These are phyloP conservation scores for Microcera coccophila DNA, from an alignment of 2,329 filamentous ascomycete genomes.

Conservation along the genomic window DNA sequence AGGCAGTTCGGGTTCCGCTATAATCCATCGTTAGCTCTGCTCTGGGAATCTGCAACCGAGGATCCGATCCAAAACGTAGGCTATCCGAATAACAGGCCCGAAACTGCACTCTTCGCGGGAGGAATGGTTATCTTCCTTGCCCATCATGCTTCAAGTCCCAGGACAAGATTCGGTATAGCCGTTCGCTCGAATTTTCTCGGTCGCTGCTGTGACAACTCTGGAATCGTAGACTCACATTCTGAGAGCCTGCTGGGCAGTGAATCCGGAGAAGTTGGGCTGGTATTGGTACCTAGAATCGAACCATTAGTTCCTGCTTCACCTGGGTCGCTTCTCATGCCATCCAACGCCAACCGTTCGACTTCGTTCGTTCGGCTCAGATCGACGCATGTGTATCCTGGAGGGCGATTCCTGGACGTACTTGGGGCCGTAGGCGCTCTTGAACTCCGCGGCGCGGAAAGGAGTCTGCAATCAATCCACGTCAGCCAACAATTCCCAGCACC, in stretches of 20 bases:
- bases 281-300: conserved; percentile 50
- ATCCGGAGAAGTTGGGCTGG: conserved; percentile 53
- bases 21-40: conserved; percentile 14
- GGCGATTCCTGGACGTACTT: conserved; percentile 48
- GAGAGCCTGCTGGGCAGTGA: conserved; percentile 45
- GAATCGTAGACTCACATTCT: conserved; percentile 46
- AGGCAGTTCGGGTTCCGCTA: conserved; percentile 50
- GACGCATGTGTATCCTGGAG: not conserved
- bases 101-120: no score
- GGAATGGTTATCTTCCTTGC: no score
- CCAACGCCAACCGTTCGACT: not conserved
- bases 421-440: conserved; percentile 62
- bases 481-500: conserved; percentile 8
- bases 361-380: conserved; percentile 2
- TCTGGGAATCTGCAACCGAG: not conserved
- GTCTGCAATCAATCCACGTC: conserved; percentile 36
- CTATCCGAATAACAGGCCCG: no score
- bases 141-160: no score
- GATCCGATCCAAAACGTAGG: no score
- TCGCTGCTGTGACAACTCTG: not conserved
- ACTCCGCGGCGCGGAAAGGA: conserved; percentile 44
- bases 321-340: conserved; percentile 2
- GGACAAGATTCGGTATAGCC: not conserved
- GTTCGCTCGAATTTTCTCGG: conserved; percentile 10
- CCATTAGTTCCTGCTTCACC: conserved; percentile 26